phyloP scores from a whole-genome alignment of 495 filamentous ascomycete species.

The Neurospora sp. region DNA sequence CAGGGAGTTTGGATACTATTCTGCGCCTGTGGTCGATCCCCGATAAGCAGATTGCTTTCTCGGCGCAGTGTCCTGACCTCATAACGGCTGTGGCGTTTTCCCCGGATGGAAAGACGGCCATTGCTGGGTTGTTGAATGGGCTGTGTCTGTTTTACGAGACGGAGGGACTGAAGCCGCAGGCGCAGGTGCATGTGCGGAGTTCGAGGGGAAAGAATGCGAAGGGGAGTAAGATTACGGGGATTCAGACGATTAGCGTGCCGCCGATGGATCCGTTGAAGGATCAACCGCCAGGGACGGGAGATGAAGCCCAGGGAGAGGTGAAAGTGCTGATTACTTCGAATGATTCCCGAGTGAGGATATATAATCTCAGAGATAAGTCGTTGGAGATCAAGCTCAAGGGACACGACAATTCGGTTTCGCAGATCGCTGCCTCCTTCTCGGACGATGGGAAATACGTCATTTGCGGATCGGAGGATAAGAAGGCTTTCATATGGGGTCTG shows the following conservation, averaged over 20 bases:
- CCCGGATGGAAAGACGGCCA: conserved; percentile 80
- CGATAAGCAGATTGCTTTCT: conserved; percentile 87
- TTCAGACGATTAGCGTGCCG: conserved; percentile 63
- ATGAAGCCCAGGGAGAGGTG: conserved; percentile 46
- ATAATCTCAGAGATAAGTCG: conserved; percentile 72
- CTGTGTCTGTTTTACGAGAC: conserved; percentile 91
- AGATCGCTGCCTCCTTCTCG: conserved; percentile 92
- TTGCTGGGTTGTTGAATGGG: conserved; percentile 81
- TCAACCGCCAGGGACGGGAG: neutral
- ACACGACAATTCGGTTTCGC: conserved; percentile 82
- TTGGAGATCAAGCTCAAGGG: conserved; percentile 88
- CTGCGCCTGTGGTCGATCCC: conserved; percentile 94
- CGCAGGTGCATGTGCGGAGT: conserved; percentile 82
- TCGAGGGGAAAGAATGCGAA: conserved; percentile 87
- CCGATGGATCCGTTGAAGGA: conserved; percentile 2
- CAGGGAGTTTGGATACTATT: conserved; percentile 87
- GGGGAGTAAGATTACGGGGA: conserved; percentile 94
- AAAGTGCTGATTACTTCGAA: conserved; percentile 91
- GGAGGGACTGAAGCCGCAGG: conserved; percentile 73
- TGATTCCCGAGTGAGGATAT: conserved; percentile 87
- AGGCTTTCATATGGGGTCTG: conserved; percentile 81
- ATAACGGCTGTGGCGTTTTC: conserved; percentile 92
- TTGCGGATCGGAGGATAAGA: conserved; percentile 86
- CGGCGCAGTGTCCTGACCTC: conserved; percentile 71
- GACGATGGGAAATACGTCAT: conserved; percentile 84